Conservation (phyloP, 495 filamentous ascomycete species). For the Lophiotrema nucula region DNA sequence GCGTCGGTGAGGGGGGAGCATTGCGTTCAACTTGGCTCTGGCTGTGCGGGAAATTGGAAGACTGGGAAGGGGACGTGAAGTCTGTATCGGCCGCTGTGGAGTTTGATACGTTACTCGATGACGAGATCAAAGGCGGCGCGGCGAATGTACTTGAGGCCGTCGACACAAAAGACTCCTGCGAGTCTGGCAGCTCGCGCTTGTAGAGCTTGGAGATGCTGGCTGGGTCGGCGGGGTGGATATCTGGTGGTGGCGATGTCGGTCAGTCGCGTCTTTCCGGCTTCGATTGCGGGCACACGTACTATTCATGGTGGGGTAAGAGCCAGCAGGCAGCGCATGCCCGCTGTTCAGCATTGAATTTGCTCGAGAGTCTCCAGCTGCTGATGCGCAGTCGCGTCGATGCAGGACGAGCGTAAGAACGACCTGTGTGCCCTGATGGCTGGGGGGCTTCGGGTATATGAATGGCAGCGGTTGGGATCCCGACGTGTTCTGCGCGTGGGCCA, state of each 20-base stretch:
- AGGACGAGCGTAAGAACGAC: neutral
- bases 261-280: neutral
- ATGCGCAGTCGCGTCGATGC: neutral
- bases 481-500: neutral
- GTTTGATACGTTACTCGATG: slow-evolving; percentile 31
- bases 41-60: slow-evolving; percentile 21
- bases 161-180: slow-evolving; percentile 33
- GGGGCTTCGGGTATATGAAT: neutral
- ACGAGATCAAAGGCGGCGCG: slow-evolving; percentile 16
- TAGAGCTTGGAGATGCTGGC: slow-evolving; percentile 16
- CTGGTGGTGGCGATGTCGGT: neutral
- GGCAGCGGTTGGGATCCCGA: no score
- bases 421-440: neutral
- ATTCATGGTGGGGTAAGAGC: slow-evolving; percentile 11
- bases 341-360: slow-evolving; percentile 21
- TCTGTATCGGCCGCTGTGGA: slow-evolving; percentile 29
- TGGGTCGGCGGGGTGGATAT: slow-evolving; percentile 9
- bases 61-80: slow-evolving; percentile 17
- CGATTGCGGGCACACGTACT: neutral
- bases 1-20: slow-evolving; percentile 9
- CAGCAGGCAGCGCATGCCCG: slow-evolving; percentile 6
- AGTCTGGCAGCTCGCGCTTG: slow-evolving; percentile 26
- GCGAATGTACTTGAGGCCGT: slow-evolving; percentile 13
- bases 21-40: slow-evolving; percentile 21
- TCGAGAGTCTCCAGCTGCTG: no score